Conservation (phyloP, 1,284 basidiomycete genomes). For the Wallemia hederae region DNA sequence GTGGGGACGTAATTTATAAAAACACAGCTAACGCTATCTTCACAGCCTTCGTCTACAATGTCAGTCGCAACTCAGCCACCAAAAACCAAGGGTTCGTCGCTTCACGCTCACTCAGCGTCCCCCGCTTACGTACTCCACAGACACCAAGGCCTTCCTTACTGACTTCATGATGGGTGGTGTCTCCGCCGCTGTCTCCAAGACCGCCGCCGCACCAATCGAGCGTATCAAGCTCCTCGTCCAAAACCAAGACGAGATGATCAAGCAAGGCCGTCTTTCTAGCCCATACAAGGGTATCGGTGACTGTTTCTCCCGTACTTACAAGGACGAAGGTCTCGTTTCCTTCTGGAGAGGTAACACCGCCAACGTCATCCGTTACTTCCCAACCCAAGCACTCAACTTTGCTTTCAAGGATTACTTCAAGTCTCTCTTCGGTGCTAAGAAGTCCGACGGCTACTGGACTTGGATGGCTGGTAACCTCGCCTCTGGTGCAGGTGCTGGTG, state of each 20-base stretch:
- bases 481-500: conserved; percentile 23
- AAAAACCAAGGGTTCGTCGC: too few relatives aligned
- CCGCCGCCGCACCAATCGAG: conserved; percentile 91
- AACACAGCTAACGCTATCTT: neutral
- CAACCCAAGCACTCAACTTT: conserved; percentile 21
- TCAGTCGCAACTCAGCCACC: neutral
- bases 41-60: neutral
- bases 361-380: conserved; percentile 27
- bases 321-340: conserved; percentile 65
- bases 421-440: conserved; percentile 25
- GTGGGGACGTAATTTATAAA: neutral
- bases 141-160: neutral
- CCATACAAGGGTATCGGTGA: conserved; percentile 84
- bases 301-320: conserved; percentile 62
- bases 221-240: conserved; percentile 92
- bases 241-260: conserved; percentile 29
- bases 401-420: conserved; percentile 19
- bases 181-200: conserved; percentile 58
- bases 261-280: conserved; percentile 67
- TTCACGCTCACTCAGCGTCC: too few relatives aligned
- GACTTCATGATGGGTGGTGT: conserved; percentile 1
- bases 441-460: conserved; percentile 24
- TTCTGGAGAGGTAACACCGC: conserved; percentile 40
- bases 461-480: conserved; percentile 25
- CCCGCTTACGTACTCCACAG: too few relatives aligned